Percentiles rank a stretch among this genome's conserved stretches.
Evolutionary conservation across 768 basidiomycete genomes (phyloP).

Genomic region (Candolleomyces aberdarensis): DNA sequence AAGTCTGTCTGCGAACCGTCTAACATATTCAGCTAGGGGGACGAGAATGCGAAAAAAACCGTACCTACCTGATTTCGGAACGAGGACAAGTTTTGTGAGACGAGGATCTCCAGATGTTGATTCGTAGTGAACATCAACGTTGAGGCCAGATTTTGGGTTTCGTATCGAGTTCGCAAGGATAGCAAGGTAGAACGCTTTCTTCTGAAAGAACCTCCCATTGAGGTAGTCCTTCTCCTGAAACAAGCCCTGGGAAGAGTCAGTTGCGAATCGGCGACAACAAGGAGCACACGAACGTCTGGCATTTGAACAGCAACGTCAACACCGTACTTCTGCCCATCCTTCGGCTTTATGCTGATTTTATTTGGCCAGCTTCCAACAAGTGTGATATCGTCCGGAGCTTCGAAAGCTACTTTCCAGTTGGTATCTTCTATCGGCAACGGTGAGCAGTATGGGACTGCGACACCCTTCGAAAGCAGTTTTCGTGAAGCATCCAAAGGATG

Average conservation of each 20-base stretch:
- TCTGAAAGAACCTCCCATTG: slow-evolving; percentile 87
- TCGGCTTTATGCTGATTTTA: slow-evolving; percentile 67
- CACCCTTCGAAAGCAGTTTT: slow-evolving; percentile 46
- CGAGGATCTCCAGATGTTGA: slow-evolving; percentile 61
- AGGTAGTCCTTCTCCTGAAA: slow-evolving; percentile 96
- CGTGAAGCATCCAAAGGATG: slow-evolving; percentile 68
- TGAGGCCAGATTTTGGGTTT: slow-evolving; percentile 39
- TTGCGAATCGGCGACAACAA: background rate
- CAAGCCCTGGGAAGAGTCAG: slow-evolving; percentile 44
- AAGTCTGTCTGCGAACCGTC: slow-evolving; percentile 56
- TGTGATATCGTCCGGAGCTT: slow-evolving; percentile 70
- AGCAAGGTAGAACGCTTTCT: slow-evolving; percentile 87
- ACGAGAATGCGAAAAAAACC: slow-evolving; percentile 16
- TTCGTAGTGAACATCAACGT: slow-evolving; percentile 60
- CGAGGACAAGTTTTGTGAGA: slow-evolving; percentile 60
- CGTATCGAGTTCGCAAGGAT: slow-evolving; percentile 64
- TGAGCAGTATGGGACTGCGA: slow-evolving; percentile 65
- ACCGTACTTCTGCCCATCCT: slow-evolving; percentile 59
- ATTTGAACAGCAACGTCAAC: slow-evolving; percentile 86
- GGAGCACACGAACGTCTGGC: slow-evolving; percentile 59
- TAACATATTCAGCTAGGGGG: slow-evolving; percentile 24
- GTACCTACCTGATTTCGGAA: slow-evolving; percentile 47
- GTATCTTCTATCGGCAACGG: slow-evolving; percentile 75
- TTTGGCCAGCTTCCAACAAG: slow-evolving; percentile 89
- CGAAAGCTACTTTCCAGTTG: slow-evolving; percentile 87